Percentiles rank a stretch among this genome's conserved stretches.
Evolutionary conservation across 2,329 filamentous ascomycete species (phyloP).

Genomic region (Penicillium sp.): DNA sequence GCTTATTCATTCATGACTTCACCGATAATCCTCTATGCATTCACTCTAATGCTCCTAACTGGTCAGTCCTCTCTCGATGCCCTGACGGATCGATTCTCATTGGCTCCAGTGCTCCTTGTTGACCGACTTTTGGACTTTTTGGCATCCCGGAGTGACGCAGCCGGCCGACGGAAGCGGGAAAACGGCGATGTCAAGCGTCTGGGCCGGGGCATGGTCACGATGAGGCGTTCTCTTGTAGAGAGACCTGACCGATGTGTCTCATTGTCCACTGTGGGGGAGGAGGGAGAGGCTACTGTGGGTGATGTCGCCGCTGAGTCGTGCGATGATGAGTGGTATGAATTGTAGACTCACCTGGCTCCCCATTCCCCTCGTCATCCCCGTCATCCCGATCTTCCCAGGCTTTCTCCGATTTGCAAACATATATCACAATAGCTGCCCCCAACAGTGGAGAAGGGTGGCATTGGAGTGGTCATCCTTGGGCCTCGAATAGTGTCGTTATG

Average conservation of each 20-base stretch:
- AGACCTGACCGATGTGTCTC: conserved; percentile 1
- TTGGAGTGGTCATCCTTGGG: neutral
- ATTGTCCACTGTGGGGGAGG: neutral
- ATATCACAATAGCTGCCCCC: neutral
- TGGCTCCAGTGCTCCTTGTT: conserved; percentile 27
- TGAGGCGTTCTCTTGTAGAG: neutral
- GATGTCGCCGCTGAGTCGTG: neutral
- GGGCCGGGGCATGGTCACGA: conserved; percentile 4
- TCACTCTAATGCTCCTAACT: conserved; percentile 29
- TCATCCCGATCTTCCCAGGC: conserved; percentile 72
- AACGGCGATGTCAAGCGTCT: conserved; percentile 13
- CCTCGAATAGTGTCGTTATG: neutral
- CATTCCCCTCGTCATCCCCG: conserved; percentile 53
- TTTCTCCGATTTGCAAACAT: conserved; percentile 61
- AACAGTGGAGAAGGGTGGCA: neutral
- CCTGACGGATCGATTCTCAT: conserved; percentile 13
- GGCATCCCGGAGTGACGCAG: conserved; percentile 19
- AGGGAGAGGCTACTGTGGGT: neutral
- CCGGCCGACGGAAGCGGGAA: conserved; percentile 25
- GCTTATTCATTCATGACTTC: conserved; percentile 40
- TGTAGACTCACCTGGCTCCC: conserved; percentile 41
- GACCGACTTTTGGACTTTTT: conserved; percentile 36
- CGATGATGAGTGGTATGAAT: neutral
- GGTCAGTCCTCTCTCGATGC: conserved; percentile 20
- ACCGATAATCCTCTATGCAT: conserved; percentile 37